Evolutionary conservation across 805 yeast species (phyloP).

Genomic region (Candida xyloterini): DNA sequence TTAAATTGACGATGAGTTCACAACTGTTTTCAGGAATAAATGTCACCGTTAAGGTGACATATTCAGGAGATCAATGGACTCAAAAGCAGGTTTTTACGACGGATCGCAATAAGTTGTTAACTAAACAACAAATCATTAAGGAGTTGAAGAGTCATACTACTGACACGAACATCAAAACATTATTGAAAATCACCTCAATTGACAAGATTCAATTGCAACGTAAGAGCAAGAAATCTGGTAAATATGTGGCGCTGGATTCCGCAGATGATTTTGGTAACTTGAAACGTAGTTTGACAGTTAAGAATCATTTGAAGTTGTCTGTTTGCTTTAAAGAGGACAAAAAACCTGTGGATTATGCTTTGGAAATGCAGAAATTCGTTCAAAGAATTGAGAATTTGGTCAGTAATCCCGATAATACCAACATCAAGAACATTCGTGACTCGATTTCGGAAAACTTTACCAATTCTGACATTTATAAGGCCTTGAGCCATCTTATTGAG

Average conservation of each 20-base stretch:
- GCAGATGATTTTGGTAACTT: slow-evolving; percentile 42
- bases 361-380: slow-evolving; percentile 14
- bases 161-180: slow-evolving; percentile 1
- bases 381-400: slow-evolving; percentile 17
- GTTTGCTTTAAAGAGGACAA: slow-evolving; percentile 7
- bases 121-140: slow-evolving; percentile 7
- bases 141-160: slow-evolving; percentile 2
- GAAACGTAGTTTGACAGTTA: slow-evolving; percentile 46
- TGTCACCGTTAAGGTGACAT: slow-evolving; percentile 8
- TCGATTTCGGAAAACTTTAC: slow-evolving; percentile 23
- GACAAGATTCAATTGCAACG: slow-evolving; percentile 27
- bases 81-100: slow-evolving; percentile 7
- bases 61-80: not conserved
- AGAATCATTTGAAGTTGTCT: slow-evolving; percentile 39
- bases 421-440: slow-evolving; percentile 16
- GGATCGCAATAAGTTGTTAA: slow-evolving; percentile 5
- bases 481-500: slow-evolving; percentile 20
- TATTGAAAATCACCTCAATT: not conserved
- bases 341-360: slow-evolving; percentile 2
- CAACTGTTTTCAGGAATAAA: slow-evolving; percentile 1
- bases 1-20: not conserved
- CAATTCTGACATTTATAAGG: slow-evolving; percentile 22
- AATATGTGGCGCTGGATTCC: slow-evolving; percentile 39
- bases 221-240: slow-evolving; percentile 45
- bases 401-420: slow-evolving; percentile 9